Evolutionary conservation across 345 rosid species (phyloP).

Genomic region (Rhizophora mangle): DNA sequence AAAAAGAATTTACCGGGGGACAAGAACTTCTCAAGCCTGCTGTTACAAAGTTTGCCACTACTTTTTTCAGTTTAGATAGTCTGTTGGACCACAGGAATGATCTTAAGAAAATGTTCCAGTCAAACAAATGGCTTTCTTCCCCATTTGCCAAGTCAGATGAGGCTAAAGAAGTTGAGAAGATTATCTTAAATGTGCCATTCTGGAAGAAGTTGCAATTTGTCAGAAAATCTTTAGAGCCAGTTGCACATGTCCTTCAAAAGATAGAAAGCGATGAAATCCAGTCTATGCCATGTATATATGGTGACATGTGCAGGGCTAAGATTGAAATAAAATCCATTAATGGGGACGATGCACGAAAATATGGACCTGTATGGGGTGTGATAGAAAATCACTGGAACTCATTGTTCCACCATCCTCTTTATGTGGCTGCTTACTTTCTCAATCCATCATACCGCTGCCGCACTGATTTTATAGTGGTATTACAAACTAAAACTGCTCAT

Average conservation of each 20-base stretch:
- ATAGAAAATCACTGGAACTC: constrained; percentile 72
- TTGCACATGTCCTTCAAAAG: constrained; percentile 36
- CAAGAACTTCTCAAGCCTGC: constrained; percentile 47
- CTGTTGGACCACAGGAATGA: constrained; percentile 37
- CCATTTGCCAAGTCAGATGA: constrained; percentile 32
- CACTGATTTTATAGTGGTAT: constrained; percentile 72
- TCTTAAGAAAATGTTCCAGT: constrained; percentile 41
- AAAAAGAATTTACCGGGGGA: constrained; percentile 40
- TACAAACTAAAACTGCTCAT: constrained; percentile 2
- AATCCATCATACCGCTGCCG: constrained; percentile 80
- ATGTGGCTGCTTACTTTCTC: constrained; percentile 85
- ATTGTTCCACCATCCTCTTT: constrained; percentile 78
- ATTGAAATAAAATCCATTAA: constrained; percentile 37
- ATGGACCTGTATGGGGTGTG: constrained; percentile 73
- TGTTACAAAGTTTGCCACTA: constrained; percentile 32
- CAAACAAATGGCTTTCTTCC: constrained; percentile 39
- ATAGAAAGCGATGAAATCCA: constrained; percentile 28
- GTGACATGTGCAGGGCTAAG: constrained; percentile 40
- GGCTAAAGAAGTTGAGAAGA: constrained; percentile 45
- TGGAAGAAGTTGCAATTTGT: constrained; percentile 43
- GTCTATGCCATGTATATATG: constrained; percentile 38
- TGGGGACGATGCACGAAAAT: constrained; percentile 47
- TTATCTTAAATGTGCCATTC: constrained; percentile 34
- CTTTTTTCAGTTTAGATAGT: constrained; percentile 35
- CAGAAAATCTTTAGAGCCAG: constrained; percentile 37